phyloP scores from a whole-genome alignment of 2,329 filamentous ascomycete genomes.

The Pyricularia pennisetigena region DNA sequence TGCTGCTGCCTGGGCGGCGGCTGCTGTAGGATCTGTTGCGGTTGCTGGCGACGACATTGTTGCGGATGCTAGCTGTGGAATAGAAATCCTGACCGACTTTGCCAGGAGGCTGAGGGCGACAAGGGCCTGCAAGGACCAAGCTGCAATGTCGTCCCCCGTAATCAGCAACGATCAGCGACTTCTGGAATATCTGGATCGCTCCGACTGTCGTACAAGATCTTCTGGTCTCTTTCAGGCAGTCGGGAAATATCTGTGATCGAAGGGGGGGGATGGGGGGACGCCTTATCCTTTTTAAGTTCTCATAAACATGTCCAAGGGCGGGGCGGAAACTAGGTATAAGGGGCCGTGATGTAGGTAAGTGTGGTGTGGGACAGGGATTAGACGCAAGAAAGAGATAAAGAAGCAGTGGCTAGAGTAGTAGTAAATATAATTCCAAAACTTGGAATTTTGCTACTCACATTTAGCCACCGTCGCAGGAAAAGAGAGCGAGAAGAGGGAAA shows the following conservation, averaged over 20 bases:
- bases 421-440: background rate
- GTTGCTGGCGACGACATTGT: background rate
- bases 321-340: background rate
- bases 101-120: background rate
- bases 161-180: background rate
- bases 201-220: background rate
- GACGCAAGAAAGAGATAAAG: background rate
- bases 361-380: background rate
- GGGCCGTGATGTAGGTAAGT: background rate
- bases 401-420: background rate
- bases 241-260: no score
- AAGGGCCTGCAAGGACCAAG: background rate
- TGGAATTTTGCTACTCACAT: background rate
- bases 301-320: background rate
- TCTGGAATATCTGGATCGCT: background rate
- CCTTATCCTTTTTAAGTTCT: background rate
- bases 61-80: background rate
- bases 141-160: background rate
- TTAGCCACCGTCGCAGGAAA: background rate
- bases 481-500: background rate
- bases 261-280: no score
- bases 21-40: background rate
- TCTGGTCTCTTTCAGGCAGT: no score
- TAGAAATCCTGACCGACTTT: background rate
- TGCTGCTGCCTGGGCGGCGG: slow-evolving; percentile 12